Base-by-base conservation (phyloP, 306 rosid species). In the barrel medic (Medicago truncatula) region DNA sequence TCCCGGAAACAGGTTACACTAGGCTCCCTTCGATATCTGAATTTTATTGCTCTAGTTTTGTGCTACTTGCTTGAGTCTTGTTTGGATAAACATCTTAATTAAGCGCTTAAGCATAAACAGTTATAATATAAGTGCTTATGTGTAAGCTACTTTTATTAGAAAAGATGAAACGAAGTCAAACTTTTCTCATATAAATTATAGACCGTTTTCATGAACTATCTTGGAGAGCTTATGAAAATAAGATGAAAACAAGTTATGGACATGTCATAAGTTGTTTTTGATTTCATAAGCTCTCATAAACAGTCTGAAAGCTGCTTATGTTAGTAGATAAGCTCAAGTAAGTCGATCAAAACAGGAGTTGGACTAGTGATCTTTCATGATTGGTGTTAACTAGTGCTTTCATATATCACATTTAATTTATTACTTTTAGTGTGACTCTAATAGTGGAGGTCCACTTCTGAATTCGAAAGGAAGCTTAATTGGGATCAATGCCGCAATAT, bases 401-500 rank as follows among this genome's bases (percentile, higher is more conserved):
- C 20, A 61, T 34, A 14, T 59, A 59, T 28, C 65, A 11, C 63
- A 10, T 71, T 39, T 18, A 40, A 76, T 81, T 70, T 73, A 74
- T 71, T 65, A 57, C 67, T 54, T 75, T 83, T 87, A 74, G 44
- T 80, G 44, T 81, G 54, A 69, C 77, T 81, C 17, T 84, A 70
- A 70, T 77, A 95, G 99, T 39, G 99, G 97, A 80, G 99, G 99
- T 71, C 97, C 97, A 54, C 89, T 95, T 71, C 80, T 95, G 76
- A 82, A 95, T 86, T 95, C 97, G 0, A 92, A 89, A 86, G 99
- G 99, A 81, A 86, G 87, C 70, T 89, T 95, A 80, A 85, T 95
- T 78, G 97, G 99, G 76, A 84, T 95, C 46, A 95, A 92, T 71
- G 92, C 99, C 21, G 97, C 99, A 73, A 95, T 95, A 76, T 95